phyloP scores from a whole-genome alignment of 139 green algal species.

The Penium margaritaceum region DNA sequence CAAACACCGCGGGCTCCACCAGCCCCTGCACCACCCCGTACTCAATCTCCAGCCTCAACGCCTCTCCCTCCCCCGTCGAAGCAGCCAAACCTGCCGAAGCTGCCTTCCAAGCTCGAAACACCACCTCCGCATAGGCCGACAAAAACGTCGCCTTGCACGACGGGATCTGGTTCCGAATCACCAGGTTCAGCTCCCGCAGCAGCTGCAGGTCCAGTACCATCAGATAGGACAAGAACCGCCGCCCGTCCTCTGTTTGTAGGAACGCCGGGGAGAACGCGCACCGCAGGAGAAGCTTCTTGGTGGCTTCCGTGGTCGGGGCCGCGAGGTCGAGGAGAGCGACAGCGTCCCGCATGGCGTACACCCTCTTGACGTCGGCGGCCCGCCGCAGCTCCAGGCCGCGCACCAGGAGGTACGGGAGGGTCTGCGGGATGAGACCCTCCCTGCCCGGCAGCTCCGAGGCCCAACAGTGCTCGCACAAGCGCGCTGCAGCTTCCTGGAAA shows the following conservation, averaged over 20 bases:
- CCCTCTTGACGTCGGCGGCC: slow-evolving; percentile 59
- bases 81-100: slow-evolving; percentile 50
- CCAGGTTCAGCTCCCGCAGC: slow-evolving; percentile 59
- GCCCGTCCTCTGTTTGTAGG: slow-evolving; percentile 58
- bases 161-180: slow-evolving; percentile 72
- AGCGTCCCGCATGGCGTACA: slow-evolving; percentile 56
- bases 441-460: slow-evolving; percentile 46
- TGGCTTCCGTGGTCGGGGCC: slow-evolving; percentile 43
- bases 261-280: slow-evolving; percentile 62
- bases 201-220: slow-evolving; percentile 63
- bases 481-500: slow-evolving; percentile 61
- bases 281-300: slow-evolving; percentile 57
- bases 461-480: slow-evolving; percentile 70
- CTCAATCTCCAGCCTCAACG: slow-evolving; percentile 62
- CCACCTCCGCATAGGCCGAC: slow-evolving; percentile 70
- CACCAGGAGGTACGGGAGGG: slow-evolving; percentile 65
- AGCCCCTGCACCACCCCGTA: slow-evolving; percentile 56
- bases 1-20: slow-evolving; percentile 49
- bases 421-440: slow-evolving; percentile 60
- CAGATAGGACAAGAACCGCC: slow-evolving; percentile 62
- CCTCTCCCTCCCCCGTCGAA: too few relatives aligned
- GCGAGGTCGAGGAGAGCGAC: slow-evolving; percentile 71
- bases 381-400: slow-evolving; percentile 31
- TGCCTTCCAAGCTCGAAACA: slow-evolving; percentile 66
- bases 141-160: slow-evolving; percentile 57